Base-by-base conservation (phyloP, 2,329 filamentous ascomycete genomes). In the Colletotrichum navitas region DNA sequence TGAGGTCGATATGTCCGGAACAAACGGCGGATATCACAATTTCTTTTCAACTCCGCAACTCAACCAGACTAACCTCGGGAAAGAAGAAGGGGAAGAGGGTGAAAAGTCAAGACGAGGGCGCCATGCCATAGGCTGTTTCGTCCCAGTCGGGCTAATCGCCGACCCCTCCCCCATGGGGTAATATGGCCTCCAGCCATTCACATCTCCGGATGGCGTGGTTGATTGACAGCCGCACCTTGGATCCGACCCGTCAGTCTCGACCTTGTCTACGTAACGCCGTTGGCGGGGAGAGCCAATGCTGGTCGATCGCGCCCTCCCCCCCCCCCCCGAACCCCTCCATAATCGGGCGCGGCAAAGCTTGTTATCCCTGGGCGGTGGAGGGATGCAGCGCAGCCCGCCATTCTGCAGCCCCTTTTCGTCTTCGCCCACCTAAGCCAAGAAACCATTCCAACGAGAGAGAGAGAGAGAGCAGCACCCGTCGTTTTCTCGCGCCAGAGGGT, bases 101-200 rank as follows among this genome's bases (percentile, higher is more conserved):
- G 8, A 10, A 36, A 10, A 36, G 2, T 41, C 12, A 51, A 43
- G 34, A 36, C 12, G 36, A 41, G n/a, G 24, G 39, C 24, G 61
- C 26, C 56, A 24, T 47, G 43, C 34, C 24, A 26, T 26, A 39
- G 39, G 41, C 43, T 26, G 39, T 60, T 68, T 68, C 54, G 68
- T 71, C 65, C 59, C 59, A 68, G 68, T 71, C 59, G 65, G 65
- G 59, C 60, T 55, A 55, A 71, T 71, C 45, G 59, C 54, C 68
- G 68, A 68, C 52, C 58, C 58, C 56, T 45, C 64, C 45, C 43
- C 58, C 56, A 24, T 41, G 65, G 64, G 65, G 34, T 63, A 32
- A 47, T 10, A 34, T 51, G 43, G 43, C 26, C 51, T 43, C 51
- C 64, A 58, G 68, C 68, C 68, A 63, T 52, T 71, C 68, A 68